Evolutionary conservation across 352 stramenopile species (phyloP), one percentile per base, ranked within the genome.

Genomic region (Globisporangium iwayamae): DNA sequence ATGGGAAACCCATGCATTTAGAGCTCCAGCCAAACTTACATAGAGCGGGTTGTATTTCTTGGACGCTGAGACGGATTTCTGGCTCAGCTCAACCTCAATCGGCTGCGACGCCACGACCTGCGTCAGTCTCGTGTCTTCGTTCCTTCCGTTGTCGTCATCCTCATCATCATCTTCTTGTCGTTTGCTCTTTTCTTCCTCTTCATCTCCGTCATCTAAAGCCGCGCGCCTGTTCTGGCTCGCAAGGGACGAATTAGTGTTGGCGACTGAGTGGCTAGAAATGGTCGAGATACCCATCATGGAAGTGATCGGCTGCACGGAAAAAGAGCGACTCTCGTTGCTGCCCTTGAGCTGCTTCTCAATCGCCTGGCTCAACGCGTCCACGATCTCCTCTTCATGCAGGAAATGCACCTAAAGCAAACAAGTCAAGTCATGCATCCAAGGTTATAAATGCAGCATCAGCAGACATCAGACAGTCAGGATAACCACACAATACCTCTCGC

Each of bases 351-450:
- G 75, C 53, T 79, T 81, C 50, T 96, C 81, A 38, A 90, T 80
- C n/a, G 94, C 78, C 43, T 86, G 75, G n/a, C 71, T 80, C 6
- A 94, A 79, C 4, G 83, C 76, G 38, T 93, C 77, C 60, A 97
- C 85, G 41, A 99, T 85, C 60, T 94, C 79, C 79, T 99, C 94
- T 72, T 99, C 91, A 72, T 98, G 88, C 25, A 99, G 74, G 50
- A 99, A 97, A 48, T 97, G 87, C 0, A 99, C 96, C 78, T 87
- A 64, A 16, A n/a, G 4, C 10, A 18, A 11, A 14, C 20, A 53
- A 2, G 2, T 14, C 10, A 41, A 14, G 36, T 0, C 36, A 41
- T 13, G 10, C 36, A 10, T 4, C 0, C 11, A 14, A 14, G 36
- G 36, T 41, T 41, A 41, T 41, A 13, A 2, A 38, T 28, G 32